Conservation (phyloP, 345 rosid genomes). For the Salix arbutifolia region DNA sequence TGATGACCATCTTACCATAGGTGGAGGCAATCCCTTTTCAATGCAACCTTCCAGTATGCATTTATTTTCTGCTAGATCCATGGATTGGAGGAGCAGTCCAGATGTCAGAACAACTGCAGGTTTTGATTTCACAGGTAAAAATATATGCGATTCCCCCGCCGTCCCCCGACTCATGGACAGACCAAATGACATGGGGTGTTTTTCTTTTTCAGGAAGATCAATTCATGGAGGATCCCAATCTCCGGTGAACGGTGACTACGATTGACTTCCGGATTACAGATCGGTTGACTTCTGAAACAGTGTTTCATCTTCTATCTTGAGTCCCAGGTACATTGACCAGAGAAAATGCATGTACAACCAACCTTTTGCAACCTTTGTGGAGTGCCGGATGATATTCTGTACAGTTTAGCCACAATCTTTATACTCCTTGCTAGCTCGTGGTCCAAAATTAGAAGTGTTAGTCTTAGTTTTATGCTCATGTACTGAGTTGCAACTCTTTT, state of each 20-base stretch:
- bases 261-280: conserved; percentile 43
- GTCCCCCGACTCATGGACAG: not conserved
- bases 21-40: conserved; percentile 50
- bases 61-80: conserved; percentile 31
- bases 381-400: conserved; percentile 38
- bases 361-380: no score
- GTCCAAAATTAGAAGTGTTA: not conserved
- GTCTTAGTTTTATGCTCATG: not conserved
- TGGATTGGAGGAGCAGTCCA: conserved; percentile 47
- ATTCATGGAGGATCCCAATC: conserved; percentile 44
- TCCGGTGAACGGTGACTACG: conserved; percentile 61
- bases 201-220: conserved; percentile 42
- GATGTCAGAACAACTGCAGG: no score
- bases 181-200: conserved; percentile 7
- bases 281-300: conserved; percentile 1
- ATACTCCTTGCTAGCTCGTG: conserved; percentile 19
- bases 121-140: conserved; percentile 62
- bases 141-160: not conserved
- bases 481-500: not conserved
- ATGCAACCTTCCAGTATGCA: conserved; percentile 48
- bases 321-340: conserved; percentile 14
- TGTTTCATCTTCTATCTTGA: not conserved
- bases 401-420: conserved; percentile 27
- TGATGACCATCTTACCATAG: conserved; percentile 41
- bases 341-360: conserved; percentile 21